Conservation (phyloP, 768 basidiomycete genomes). For the Boletus rubescentipes region DNA sequence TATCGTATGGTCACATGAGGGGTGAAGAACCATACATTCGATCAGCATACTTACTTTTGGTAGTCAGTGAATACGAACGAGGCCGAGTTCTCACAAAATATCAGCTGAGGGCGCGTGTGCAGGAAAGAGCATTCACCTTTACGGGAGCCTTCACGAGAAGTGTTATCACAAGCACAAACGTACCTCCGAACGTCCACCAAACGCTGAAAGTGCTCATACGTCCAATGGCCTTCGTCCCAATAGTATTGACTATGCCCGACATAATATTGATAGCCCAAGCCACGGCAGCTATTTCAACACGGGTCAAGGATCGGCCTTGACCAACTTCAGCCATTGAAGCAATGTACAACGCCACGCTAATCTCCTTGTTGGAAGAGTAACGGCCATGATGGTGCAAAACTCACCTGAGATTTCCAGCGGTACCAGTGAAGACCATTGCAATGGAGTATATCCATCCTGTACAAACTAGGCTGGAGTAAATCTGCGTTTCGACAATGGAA, state of each 20-base stretch:
- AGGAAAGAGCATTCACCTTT: slow-evolving; percentile 35
- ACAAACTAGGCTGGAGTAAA: slow-evolving; percentile 30
- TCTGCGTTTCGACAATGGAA: neutral
- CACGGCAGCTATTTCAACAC: slow-evolving; percentile 50
- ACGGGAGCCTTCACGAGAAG: slow-evolving; percentile 55
- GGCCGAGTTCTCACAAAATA: slow-evolving; percentile 44
- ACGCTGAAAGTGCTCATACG: slow-evolving; percentile 54
- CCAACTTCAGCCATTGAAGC: slow-evolving; percentile 53
- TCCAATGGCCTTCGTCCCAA: slow-evolving; percentile 57
- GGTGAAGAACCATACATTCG: neutral
- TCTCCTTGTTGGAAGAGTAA: neutral
- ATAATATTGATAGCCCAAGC: slow-evolving; percentile 58
- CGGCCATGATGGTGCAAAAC: neutral
- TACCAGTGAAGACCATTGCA: slow-evolving; percentile 59
- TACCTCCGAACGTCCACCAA: slow-evolving; percentile 63
- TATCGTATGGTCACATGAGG: neutral
- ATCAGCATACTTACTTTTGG: slow-evolving; percentile 41
- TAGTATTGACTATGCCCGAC: slow-evolving; percentile 53
- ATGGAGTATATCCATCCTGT: slow-evolving; percentile 63
- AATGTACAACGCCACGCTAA: slow-evolving; percentile 52
- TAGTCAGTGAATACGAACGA: slow-evolving; percentile 56
- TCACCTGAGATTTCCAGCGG: slow-evolving; percentile 56
- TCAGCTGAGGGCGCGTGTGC: neutral
- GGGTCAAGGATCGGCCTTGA: slow-evolving; percentile 41
- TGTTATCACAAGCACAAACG: slow-evolving; percentile 54